Base-by-base conservation (phyloP, 805 yeast genomes). In the Pichia thaimueangensis region DNA sequence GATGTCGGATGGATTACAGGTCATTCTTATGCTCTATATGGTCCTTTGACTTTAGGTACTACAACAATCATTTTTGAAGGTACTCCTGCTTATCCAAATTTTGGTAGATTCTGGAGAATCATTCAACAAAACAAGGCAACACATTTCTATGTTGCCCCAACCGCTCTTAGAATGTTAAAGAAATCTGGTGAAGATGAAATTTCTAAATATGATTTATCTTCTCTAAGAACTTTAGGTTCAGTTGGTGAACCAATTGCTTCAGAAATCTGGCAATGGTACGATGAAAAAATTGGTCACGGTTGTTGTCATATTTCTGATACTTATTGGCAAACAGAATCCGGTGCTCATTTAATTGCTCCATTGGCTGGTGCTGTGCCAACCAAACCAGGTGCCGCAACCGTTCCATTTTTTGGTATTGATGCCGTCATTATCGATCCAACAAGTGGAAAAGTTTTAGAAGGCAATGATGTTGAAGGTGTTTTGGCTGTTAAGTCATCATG, bases 1-100 rank as follows among this genome's bases (percentile, higher is more conserved):
- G 97, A 93, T 63, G 87, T 93, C 43, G 97, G 98, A 61, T 93
- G 98, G 97, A 93, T 93, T 62, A 93, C 98, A 15, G 97, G 97
- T 54, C 98, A 93, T 66, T 85, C 97, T 9, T 93, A 91, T 61
- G 95, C 87, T 34, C 76, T 91, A 36, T 93, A 93, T 59, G 97
- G 97, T 47, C 98, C 98, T 32, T 76, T 93, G 53, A 68, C 80
- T 36, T 64, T 80, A 27, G 98, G 97, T 65, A 86, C 89, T 41
- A 82, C 97, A 37, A 80, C 96, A 9, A 84, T 93, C 41, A 86
- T 91, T 44, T 93, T 93, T 62, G 97, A 93, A 71, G 93, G 96
- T 47, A 93, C 98, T 16, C 97, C 98, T 30, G 96, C 96, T 29
- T 87, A 88, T 67, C 98, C 97, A 53, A 82, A 84, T 59, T 89